Percentiles rank a stretch among this genome's conserved stretches.
These are phyloP conservation scores for Dunaliella primolecta DNA, from an alignment of 139 green algal genomes.

Conservation along the genomic window DNA sequence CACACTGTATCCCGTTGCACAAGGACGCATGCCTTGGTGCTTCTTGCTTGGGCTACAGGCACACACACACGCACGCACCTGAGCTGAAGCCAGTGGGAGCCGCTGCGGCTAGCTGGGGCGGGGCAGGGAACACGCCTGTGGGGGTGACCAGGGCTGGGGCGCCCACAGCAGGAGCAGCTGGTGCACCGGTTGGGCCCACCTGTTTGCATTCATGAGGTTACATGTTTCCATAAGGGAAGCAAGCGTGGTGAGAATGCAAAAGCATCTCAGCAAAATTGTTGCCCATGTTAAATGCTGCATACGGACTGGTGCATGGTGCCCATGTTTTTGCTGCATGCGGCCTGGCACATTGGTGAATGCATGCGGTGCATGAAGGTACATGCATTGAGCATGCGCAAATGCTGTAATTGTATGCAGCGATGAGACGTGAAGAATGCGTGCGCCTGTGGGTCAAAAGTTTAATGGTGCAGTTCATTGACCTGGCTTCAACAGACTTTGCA, in stretches of 20 bases:
- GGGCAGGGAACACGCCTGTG: neutral
- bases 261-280: neutral
- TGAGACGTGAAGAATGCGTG: too few relatives aligned
- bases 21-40: too few relatives aligned
- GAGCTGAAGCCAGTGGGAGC: constrained; percentile 11
- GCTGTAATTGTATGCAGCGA: too few relatives aligned
- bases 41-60: too few relatives aligned
- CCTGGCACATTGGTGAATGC: neutral
- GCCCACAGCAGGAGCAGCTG: neutral
- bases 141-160: neutral
- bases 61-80: neutral
- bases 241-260: neutral
- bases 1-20: too few relatives aligned
- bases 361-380: neutral
- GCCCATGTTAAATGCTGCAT: neutral
- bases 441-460: too few relatives aligned
- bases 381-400: too few relatives aligned
- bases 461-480: too few relatives aligned
- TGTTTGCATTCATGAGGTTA: neutral
- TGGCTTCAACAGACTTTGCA: too few relatives aligned
- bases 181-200: neutral
- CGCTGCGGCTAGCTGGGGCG: neutral
- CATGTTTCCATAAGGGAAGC: neutral
- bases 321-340: neutral
- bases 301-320: neutral